Evolutionary conservation across 108 stramenopile genomes (phyloP), one percentile per base, ranked within the genome.

Genomic region (Pseudonitzschia pungens): DNA sequence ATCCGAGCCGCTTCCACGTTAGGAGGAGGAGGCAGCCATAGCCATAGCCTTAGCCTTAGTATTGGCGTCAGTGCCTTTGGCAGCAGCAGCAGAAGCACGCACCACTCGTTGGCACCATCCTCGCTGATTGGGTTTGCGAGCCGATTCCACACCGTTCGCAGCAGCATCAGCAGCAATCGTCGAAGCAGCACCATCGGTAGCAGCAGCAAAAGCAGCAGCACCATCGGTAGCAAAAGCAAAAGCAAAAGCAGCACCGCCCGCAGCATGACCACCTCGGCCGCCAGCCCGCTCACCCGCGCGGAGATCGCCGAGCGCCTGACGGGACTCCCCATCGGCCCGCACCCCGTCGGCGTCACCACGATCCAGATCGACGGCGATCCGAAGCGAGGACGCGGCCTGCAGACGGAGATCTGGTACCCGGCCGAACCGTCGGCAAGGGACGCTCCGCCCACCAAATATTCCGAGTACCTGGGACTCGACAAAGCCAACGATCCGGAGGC

Each of bases 391-490:
- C 64, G 64, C 0, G 42, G 64, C 0, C 40, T 65, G 18, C 64
- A 65, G 0, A 65, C 64, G 16, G 64, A 65, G 31, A 40, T 40
- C 24, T 65, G 64, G 64, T 65, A 65, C 42, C 64, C 64, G 15
- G 0, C 41, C 5, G 5, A 18, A 4, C 36, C 20, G n/a, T 9
- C 32, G 16, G 18, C 36, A 0, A 5, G 18, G 12, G 64, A 65
- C 14, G 20, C 16, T 10, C 41, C 36, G 7, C 14, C 10, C 4
- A 65, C 36, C 3, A 65, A 65, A 21, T 65, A 31, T 41, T 42
- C 40, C 7, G 64, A 65, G 0, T 65, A 43, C 40, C 41, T 65
- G 6, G 64, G 64, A n/a, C 9, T 65, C 18, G 42, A 65, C 15
- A 44, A 16, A 16, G 18, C n/a, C 21, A 10, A 31, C 16, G 64